These are phyloP conservation scores for Globisporangium canariense DNA, from an alignment of 352 stramenopile genomes.

Conservation along the genomic window DNA sequence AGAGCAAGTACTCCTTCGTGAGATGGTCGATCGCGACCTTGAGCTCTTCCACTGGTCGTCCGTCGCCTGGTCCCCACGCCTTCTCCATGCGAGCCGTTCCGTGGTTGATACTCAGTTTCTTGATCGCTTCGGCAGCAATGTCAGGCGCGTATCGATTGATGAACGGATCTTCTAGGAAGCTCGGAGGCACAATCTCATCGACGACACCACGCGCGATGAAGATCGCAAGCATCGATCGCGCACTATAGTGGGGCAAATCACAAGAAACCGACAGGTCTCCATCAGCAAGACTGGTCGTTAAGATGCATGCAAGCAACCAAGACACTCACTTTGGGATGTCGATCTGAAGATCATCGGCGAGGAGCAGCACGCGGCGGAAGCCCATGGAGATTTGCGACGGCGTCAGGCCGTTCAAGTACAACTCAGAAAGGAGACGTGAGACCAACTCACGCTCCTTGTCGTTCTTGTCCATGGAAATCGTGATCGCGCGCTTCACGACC, in stretches of 20 bases:
- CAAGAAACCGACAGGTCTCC: background rate
- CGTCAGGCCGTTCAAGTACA: conserved; percentile 89
- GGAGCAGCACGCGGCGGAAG: conserved; percentile 96
- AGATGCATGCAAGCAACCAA: background rate
- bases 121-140: conserved; percentile 95
- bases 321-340: conserved; percentile 87
- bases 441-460: conserved; percentile 91
- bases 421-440: conserved; percentile 89
- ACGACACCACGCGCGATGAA: conserved; percentile 98
- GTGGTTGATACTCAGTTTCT: conserved; percentile 96
- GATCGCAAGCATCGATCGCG: conserved; percentile 91
- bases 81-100: conserved; percentile 94
- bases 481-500: conserved; percentile 94
- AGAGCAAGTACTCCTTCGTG: conserved; percentile 96
- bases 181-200: conserved; percentile 98
- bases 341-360: conserved; percentile 95
- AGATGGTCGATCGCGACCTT: conserved; percentile 95
- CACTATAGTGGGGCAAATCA: conserved; percentile 21
- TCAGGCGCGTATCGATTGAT: conserved; percentile 91
- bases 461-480: conserved; percentile 93
- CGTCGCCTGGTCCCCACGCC: conserved; percentile 96
- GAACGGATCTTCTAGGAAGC: conserved; percentile 96
- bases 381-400: conserved; percentile 83
- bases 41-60: conserved; percentile 87
- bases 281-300: background rate